phyloP scores from a whole-genome alignment of 768 basidiomycete species.

The Phallus indusiatus region DNA sequence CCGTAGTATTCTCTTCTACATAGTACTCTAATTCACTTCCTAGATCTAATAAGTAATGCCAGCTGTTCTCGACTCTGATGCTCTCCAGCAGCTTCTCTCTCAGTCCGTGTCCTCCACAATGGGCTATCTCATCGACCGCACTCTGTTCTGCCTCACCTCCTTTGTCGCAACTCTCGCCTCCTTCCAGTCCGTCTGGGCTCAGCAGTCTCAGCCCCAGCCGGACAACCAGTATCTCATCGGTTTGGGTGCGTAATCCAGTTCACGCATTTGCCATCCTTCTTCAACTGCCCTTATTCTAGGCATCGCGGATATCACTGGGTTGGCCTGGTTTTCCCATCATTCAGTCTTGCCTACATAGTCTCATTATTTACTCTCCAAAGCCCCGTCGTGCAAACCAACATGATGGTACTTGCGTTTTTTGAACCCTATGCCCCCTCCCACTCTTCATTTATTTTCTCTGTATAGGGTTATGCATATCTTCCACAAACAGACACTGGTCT shows the following conservation, averaged over 20 bases:
- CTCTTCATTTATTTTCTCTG: background rate
- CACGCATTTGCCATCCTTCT: background rate
- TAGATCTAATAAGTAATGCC: too few species aligned
- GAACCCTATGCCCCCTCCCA: background rate
- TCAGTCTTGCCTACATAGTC: constrained; percentile 6
- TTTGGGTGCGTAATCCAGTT: constrained; percentile 34
- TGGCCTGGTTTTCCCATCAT: constrained; percentile 11
- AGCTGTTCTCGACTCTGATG: background rate
- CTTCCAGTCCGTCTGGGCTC: constrained; percentile 16
- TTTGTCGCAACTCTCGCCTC: constrained; percentile 11
- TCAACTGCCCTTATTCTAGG: constrained; percentile 26
- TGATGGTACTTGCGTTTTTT: constrained; percentile 45
- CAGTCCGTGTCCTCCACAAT: background rate
- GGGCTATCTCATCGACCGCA: constrained; percentile 10
- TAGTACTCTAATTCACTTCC: too few species aligned
- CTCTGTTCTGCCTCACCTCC: constrained; percentile 14
- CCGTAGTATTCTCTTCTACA: too few species aligned
- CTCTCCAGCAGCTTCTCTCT: background rate
- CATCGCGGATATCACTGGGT: constrained; percentile 71
- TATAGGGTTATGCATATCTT: constrained; percentile 59
- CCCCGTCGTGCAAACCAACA: constrained; percentile 74
- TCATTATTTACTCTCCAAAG: constrained; percentile 21
- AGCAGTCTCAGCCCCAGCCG: constrained; percentile 25
- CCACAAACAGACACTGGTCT: constrained; percentile 63
- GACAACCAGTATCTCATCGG: constrained; percentile 44